These are phyloP conservation scores for Herpetomonas tarakana DNA, from an alignment of 208 protist genomes.

Conservation along the genomic window DNA sequence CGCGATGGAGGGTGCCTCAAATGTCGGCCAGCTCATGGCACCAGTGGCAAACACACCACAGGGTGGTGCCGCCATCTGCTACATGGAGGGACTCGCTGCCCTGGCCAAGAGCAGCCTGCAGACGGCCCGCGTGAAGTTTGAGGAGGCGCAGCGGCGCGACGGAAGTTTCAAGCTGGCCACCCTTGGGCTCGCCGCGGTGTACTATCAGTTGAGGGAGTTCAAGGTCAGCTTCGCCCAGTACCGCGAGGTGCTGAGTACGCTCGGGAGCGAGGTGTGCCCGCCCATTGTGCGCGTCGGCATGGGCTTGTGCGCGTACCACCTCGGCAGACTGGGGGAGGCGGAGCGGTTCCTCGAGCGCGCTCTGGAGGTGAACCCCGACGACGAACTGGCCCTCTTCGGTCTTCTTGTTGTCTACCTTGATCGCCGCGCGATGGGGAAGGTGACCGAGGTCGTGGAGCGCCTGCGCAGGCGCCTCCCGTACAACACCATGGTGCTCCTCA, in stretches of 20 bases:
- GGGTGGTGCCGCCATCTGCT: slow-evolving; percentile 39
- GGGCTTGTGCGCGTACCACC: slow-evolving; percentile 72
- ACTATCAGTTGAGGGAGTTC: slow-evolving; percentile 61
- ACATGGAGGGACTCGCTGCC: slow-evolving; percentile 70
- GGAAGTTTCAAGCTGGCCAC: slow-evolving; percentile 52
- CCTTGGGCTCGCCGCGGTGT: slow-evolving; percentile 67
- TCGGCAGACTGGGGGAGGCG: slow-evolving; percentile 44
- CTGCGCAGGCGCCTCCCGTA: slow-evolving; percentile 55
- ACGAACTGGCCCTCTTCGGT: slow-evolving; percentile 74
- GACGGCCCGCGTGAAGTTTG: slow-evolving; percentile 62
- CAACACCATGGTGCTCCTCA: slow-evolving; percentile 73
- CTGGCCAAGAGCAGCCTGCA: slow-evolving; percentile 55
- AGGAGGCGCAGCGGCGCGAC: slow-evolving; percentile 48
- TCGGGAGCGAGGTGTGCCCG: slow-evolving; percentile 57
- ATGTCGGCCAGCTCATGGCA: slow-evolving; percentile 22
- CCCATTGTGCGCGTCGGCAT: slow-evolving; percentile 80
- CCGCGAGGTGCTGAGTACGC: slow-evolving; percentile 49
- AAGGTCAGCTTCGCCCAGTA: slow-evolving; percentile 74
- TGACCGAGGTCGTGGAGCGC: slow-evolving; percentile 44
- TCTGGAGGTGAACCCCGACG: slow-evolving; percentile 51
- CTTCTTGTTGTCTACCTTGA: slow-evolving; percentile 75
- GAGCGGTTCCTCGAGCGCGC: slow-evolving; percentile 64
- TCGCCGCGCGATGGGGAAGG: slow-evolving; percentile 47
- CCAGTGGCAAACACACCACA: slow-evolving; percentile 11
- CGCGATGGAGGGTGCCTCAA: slow-evolving; percentile 66